Base-by-base conservation (phyloP, 164 flowering plant genomes). In the Berberis vulgaris region DNA sequence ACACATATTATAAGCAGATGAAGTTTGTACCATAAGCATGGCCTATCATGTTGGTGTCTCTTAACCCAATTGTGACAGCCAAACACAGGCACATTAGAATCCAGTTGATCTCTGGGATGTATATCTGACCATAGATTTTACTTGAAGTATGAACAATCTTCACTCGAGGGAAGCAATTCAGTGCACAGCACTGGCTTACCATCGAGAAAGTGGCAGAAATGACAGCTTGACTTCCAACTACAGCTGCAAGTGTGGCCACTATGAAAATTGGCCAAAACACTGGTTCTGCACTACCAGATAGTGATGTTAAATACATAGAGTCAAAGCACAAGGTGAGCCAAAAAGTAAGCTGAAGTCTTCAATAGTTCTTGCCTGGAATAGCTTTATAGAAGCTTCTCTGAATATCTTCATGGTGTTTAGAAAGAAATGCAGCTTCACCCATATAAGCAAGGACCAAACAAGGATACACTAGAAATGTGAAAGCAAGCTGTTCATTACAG, bases 171-270 rank as follows among this genome's bases (percentile, higher is more conserved):
- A 86, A 88, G 73, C 95, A 88, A 59, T 76, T 73, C 58, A 88
- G 61, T n/a, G 86, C 85, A 60, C 76, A 76, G 67, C 87, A 79
- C 75, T 88, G 91, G 72, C 81, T 81, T 72, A 88, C 65, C 39
- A 86, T 79, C 41, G 95, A 86, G 75, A 86, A 88, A 4, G 91
- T 81, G 26, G 85, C 95, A 7, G 95, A 80, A 63, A 88, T 88
- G 2, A 78, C 81, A 40, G 91, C 91, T 63, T 88, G 95, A 62
- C 95, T 88, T 59, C 84, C 95, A 8, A 88, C 85, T 9, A 84
- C 73, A 3, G 91, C 76, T 43, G 91, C 95, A 46, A 78, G 55
- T 45, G 86, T 84, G 10, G 95, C 91, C 66, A 88, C 77, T 12
- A 83, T 57, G 59, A 86, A 82, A 54, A 84, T 82, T 42, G 95